phyloP scores from a whole-genome alignment of 2,329 filamentous ascomycete species.

The Malbranchea zuffiana region DNA sequence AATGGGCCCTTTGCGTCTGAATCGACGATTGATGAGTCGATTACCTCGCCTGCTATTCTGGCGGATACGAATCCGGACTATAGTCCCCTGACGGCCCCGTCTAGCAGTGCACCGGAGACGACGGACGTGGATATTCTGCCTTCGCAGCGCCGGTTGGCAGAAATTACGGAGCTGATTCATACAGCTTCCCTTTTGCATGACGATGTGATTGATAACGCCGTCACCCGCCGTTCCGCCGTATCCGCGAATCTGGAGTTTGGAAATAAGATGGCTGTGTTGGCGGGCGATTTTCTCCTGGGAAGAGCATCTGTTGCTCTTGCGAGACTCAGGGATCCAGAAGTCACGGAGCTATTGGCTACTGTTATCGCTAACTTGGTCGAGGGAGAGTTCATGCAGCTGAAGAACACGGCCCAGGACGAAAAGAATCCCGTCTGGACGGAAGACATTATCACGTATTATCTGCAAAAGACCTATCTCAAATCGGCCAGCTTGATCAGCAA shows the following conservation, averaged over 20 bases:
- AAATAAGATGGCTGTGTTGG: conserved; percentile 98
- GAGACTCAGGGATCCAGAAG: conserved; percentile 80
- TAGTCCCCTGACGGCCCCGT: conserved; percentile 43
- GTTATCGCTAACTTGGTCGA: conserved; percentile 97
- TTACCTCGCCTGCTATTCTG: conserved; percentile 53
- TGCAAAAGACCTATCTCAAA: conserved; percentile 98
- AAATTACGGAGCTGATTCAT: conserved; percentile 96
- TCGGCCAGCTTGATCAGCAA: conserved; percentile 93
- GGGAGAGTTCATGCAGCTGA: conserved; percentile 98
- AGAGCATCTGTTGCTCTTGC: conserved; percentile 88
- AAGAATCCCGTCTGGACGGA: conserved; percentile 74
- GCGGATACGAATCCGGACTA: conserved; percentile 69
- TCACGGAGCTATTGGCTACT: conserved; percentile 85
- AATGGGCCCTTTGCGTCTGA: conserved; percentile 15
- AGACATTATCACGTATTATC: conserved; percentile 81
- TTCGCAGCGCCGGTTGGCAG: conserved; percentile 82
- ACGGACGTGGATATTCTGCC: conserved; percentile 55
- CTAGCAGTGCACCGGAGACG: conserved; percentile 32
- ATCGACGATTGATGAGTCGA: conserved; percentile 45
- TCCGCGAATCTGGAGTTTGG: conserved; percentile 93
- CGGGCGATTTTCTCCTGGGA: conserved; percentile 91
- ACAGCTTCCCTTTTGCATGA: conserved; percentile 94
- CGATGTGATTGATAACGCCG: conserved; percentile 92
- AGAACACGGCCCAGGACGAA: conserved; percentile 88
- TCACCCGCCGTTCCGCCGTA: conserved; percentile 68